Base-by-base conservation (phyloP, 2,329 filamentous ascomycete genomes). In the Orbilia javanica region DNA sequence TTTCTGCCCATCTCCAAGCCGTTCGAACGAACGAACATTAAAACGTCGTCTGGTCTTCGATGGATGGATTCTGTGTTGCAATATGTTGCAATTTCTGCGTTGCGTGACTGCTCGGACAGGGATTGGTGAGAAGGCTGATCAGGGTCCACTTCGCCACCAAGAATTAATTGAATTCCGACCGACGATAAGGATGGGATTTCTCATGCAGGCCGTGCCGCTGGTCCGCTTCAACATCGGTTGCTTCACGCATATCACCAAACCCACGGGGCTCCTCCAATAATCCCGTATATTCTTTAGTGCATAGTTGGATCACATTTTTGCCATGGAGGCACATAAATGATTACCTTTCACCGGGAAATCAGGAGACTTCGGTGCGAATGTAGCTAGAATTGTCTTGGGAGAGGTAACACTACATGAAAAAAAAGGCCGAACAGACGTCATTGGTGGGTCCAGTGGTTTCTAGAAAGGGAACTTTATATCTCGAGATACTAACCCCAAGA, bases 391-490 rank as follows among this genome's bases (percentile, higher is more conserved):
- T 72, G 69, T 66, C 60, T 73, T 66, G 60, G 7, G 27, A 36
- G 31, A 73, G 6, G 69, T 73, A 53, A 73, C 69, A 73, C 69
- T 25, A 39, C 27, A 13, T 22, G 55, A 20, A 55, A 64, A 20
- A 55, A 52, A 36, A 60, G 39, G 36, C 39, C 18, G 42, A 48
- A 29, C 5, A 44, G 67, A 71, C 55, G 67, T 71, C 67, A 63
- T 46, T 20, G 67, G 55, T 60, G 55, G 55, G 55, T 60, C 55
- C 20, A 18, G 18, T 11, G 34, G 55, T 60, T 60, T 60, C 55
- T 42, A n/a, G 48, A 70, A 44, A 53, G n/a, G n/a, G 66, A 66
- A 60, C 34, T 52, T 60, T 66, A 66, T 72, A 64, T 46, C 48
- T 72, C 57, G 44, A 31, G 36, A 36, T 36, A 25, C 36, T 31